These are phyloP conservation scores for Podaxis sp. DNA, from an alignment of 768 basidiomycete genomes.

Conservation along the genomic window DNA sequence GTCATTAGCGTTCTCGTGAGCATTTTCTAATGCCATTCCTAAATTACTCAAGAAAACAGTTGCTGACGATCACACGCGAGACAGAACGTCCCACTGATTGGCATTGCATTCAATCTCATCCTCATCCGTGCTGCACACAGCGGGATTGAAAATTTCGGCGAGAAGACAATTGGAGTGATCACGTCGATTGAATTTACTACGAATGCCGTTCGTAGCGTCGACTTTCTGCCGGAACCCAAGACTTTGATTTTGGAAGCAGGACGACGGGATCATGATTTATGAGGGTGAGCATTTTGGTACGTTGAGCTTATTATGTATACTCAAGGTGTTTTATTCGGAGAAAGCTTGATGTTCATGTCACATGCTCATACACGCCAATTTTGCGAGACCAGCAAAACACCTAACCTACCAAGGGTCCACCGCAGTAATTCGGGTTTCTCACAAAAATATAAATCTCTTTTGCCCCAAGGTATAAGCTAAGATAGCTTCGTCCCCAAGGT, in stretches of 20 bases:
- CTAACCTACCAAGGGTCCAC: not conserved
- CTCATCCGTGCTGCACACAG: slow-evolving; percentile 7
- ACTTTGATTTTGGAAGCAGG: not conserved
- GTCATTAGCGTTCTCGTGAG: slow-evolving; percentile 3
- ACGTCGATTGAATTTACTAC: slow-evolving; percentile 1
- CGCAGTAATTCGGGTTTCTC: not conserved
- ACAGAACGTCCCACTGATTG: slow-evolving; percentile 6
- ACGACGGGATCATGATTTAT: not conserved
- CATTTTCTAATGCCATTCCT: not conserved
- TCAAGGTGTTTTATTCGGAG: not conserved
- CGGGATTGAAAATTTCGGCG: not conserved
- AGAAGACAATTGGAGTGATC: not conserved
- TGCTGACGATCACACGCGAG: not conserved
- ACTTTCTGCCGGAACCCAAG: not conserved
- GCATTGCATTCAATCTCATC: slow-evolving; percentile 7
- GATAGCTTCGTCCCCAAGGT: not conserved
- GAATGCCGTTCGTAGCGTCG: not conserved
- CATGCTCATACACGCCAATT: not conserved
- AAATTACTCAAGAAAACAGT: not conserved
- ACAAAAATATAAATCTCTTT: not conserved
- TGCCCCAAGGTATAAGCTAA: not conserved
- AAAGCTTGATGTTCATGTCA: not conserved
- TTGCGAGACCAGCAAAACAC: not conserved
- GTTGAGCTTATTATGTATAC: not conserved
- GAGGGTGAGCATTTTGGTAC: not conserved